Evolutionary conservation across 768 basidiomycete species (phyloP).

Genomic region (Auricularia heimuer): DNA sequence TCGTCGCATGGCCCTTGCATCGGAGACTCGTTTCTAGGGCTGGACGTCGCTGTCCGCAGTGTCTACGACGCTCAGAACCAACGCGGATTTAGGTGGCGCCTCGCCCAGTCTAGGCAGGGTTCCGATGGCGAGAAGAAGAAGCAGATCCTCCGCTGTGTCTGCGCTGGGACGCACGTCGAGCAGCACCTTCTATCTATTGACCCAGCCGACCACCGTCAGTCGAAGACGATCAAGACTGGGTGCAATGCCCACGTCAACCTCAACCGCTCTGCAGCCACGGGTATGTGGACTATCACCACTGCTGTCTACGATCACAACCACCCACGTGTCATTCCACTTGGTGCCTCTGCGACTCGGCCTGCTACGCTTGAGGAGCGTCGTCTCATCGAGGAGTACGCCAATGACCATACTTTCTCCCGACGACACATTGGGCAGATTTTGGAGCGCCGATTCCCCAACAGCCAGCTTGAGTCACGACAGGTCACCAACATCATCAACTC

Average conservation of each 20-base stretch:
- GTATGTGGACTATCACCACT: background rate
- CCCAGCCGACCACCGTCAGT: background rate
- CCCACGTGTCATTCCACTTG: slow-evolving; percentile 13
- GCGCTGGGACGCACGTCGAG: background rate
- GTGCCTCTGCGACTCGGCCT: slow-evolving; percentile 9
- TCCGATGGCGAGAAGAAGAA: background rate
- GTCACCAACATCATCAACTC: slow-evolving; percentile 21
- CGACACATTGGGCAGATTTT: slow-evolving; percentile 4
- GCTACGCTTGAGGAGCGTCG: slow-evolving; percentile 16
- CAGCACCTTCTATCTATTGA: background rate
- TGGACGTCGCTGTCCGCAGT: background rate
- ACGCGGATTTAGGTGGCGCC: background rate
- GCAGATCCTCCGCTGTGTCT: background rate
- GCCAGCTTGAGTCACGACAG: slow-evolving; percentile 21
- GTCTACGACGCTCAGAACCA: background rate
- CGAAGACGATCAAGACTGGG: background rate
- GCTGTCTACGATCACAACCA: slow-evolving; percentile 19
- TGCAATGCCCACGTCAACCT: slow-evolving; percentile 5
- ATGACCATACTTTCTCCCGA: slow-evolving; percentile 4
- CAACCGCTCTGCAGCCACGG: background rate
- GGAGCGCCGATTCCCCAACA: slow-evolving; percentile 8
- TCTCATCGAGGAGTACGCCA: slow-evolving; percentile 7
- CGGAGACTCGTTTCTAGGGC: background rate
- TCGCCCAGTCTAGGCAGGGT: background rate
- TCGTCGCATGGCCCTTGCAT: too few relatives aligned